Conservation (phyloP, 441 rosid species). For the Syzygium syzygioides region DNA sequence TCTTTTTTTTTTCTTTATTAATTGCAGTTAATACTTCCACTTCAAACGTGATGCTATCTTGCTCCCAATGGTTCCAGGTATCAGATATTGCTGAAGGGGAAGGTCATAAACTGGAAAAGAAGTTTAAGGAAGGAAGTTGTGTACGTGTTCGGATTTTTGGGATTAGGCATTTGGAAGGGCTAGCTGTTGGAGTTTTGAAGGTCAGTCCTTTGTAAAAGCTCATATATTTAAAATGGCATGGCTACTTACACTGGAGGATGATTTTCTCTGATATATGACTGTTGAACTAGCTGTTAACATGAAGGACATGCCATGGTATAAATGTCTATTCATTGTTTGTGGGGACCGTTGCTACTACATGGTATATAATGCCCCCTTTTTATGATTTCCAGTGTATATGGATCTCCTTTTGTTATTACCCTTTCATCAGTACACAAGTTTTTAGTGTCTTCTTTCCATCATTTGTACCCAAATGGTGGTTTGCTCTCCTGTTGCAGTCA, state of each 20-base stretch:
- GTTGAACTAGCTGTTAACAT: neutral
- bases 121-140: constrained; percentile 65
- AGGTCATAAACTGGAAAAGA: constrained; percentile 71
- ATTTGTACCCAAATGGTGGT: neutral
- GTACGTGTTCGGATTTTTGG: constrained; percentile 91
- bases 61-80: constrained; percentile 34
- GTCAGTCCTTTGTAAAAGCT: constrained; percentile 26
- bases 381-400: neutral
- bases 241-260: neutral
- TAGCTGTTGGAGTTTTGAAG: constrained; percentile 86
- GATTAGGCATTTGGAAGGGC: constrained; percentile 85
- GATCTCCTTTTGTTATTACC: neutral
- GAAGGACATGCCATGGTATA: neutral
- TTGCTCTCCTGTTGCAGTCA: neutral
- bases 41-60: constrained; percentile 13
- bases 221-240: neutral
- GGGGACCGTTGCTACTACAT: neutral
- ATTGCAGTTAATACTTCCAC: constrained; percentile 3
- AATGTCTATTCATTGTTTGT: neutral
- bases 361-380: neutral
- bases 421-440: neutral
- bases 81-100: constrained; percentile 88
- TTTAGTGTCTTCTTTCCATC: neutral
- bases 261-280: neutral
- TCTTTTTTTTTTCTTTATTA: constrained; percentile 3